Conservation (phyloP, 495 filamentous ascomycete genomes). For the Trichodelitschia bisporula region DNA sequence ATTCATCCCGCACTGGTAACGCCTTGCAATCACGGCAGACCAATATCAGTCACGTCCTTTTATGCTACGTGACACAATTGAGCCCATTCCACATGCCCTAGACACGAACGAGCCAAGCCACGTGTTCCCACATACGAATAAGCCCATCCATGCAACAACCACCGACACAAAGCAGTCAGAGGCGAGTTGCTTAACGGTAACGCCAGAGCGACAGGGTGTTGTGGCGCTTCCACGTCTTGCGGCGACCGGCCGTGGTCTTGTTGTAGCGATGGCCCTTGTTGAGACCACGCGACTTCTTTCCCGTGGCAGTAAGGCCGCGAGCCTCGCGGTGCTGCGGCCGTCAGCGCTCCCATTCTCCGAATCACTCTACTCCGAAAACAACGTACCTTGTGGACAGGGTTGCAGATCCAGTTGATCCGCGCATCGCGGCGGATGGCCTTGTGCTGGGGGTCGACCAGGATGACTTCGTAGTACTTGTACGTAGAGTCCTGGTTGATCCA, state of each 20-base stretch:
- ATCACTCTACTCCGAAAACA: constrained; percentile 1
- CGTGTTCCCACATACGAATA: no score
- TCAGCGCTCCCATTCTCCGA: constrained; percentile 3
- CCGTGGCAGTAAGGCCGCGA: constrained; percentile 87
- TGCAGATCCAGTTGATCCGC: constrained; percentile 99
- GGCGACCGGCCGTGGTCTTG: constrained; percentile 81
- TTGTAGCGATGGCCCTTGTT: constrained; percentile 97
- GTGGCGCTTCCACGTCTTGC: constrained; percentile 99
- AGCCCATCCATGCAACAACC: no score
- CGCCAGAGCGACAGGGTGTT: constrained; percentile 93
- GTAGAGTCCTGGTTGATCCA: constrained; percentile 99
- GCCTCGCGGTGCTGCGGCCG: constrained; percentile 56
- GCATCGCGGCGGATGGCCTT: constrained; percentile 98
- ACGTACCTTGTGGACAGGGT: constrained; percentile 80
- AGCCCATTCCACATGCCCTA: no score
- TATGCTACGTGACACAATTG: no score
- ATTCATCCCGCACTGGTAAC: no score
- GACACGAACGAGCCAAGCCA: no score
- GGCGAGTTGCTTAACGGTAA: constrained; percentile 55
- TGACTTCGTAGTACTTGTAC: constrained; percentile 99
- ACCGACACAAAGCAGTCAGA: no score
- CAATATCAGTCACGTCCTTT: no score
- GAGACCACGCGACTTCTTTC: constrained; percentile 97
- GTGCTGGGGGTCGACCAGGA: constrained; percentile 98
- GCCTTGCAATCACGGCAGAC: no score